Conservation (phyloP, 164 flowering plant genomes). For the Taxillus chinensis region DNA sequence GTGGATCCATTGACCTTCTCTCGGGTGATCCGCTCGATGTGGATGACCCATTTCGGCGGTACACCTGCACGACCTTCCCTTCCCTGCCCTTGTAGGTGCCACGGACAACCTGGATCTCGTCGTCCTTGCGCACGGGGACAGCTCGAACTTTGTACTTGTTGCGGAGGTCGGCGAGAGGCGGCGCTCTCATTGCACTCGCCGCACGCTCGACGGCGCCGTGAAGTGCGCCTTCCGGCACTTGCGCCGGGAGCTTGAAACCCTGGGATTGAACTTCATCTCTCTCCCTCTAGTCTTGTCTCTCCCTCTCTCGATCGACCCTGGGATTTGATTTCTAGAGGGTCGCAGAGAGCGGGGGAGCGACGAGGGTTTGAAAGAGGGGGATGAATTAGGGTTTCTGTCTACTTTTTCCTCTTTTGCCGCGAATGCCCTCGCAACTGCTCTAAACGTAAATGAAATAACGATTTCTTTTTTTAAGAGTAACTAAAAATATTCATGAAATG, state of each 20-base stretch:
- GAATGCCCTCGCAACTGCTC: too few relatives aligned
- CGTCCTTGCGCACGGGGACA: constrained; percentile 76
- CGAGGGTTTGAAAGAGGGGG: too few relatives aligned
- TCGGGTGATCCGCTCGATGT: constrained; percentile 67
- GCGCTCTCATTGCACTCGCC: constrained; percentile 59
- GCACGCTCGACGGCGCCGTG: constrained; percentile 67
- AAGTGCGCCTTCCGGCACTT: constrained; percentile 71
- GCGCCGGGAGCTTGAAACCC: constrained; percentile 51
- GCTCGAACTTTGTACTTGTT: constrained; percentile 66
- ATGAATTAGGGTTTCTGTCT: too few relatives aligned
- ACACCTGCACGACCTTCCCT: constrained; percentile 74
- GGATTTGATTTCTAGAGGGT: too few relatives aligned
- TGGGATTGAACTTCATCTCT: constrained; percentile 62
- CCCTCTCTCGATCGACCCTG: background rate
- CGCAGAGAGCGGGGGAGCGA: too few relatives aligned
- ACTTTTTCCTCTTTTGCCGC: too few relatives aligned
- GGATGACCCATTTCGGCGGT: constrained; percentile 79
- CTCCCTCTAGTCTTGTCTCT: constrained; percentile 7
- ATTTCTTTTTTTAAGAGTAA: too few relatives aligned
- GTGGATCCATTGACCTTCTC: constrained; percentile 84
- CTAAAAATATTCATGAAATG: too few relatives aligned
- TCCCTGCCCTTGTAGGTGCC: constrained; percentile 78
- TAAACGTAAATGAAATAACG: too few relatives aligned
- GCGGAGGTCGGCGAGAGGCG: constrained; percentile 51
- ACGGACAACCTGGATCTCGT: constrained; percentile 70